Base-by-base conservation (phyloP, 192 early-diverging fungal species). In the Entomortierella parvispora region DNA sequence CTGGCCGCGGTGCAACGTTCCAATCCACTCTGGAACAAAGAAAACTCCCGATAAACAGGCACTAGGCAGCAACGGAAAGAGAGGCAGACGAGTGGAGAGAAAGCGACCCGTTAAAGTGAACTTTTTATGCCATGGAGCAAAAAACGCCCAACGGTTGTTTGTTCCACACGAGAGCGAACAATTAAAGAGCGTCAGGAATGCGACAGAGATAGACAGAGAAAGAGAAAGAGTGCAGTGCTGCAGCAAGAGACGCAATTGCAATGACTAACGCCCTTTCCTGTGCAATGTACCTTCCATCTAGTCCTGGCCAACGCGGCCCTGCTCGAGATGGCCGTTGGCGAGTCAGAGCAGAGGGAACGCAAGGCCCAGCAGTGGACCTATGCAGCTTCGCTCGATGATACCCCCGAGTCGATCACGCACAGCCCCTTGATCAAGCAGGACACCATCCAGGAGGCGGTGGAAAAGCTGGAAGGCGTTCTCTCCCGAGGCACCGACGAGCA, bases 311-410 rank as follows among this genome's bases (percentile, higher is more conserved):
- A 65, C 40, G 54, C 62, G 18, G 62, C 62, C n/a, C 22, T 65
- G 22, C 62, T 65, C 14, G 62, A 65, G 62, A 43, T 65, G 50
- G 40, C 62, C 15, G 62, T 65, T 12, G 62, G 62, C 15, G 62
- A 65, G 25, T 49, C 62, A 18, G 62, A 65, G 23, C 22, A 28
- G 1, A 31, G 33, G 14, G 62, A 49, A 10, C 49, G 50, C 42
- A 55, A 55, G 42, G 37, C 51, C 4, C 37, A 65, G 17, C 40
- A 55, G 17, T 54, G 51, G 50, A 32, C 62, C 14, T 42, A 43
- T 5, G 51, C 62, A 11, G 62, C 51, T n/a, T 54, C 62, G 2
- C 52, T 65, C 6, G 62, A 65, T 26, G 62, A 65, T 22, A 54
- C 62, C 4, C 62, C 62, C 12, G 62, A 65, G n/a, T 54, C 62